Percentiles rank a stretch among this genome's conserved stretches.
Conservation (phyloP, 2,329 filamentous ascomycete genomes). For the Alternaria angustiovoidea region DNA sequence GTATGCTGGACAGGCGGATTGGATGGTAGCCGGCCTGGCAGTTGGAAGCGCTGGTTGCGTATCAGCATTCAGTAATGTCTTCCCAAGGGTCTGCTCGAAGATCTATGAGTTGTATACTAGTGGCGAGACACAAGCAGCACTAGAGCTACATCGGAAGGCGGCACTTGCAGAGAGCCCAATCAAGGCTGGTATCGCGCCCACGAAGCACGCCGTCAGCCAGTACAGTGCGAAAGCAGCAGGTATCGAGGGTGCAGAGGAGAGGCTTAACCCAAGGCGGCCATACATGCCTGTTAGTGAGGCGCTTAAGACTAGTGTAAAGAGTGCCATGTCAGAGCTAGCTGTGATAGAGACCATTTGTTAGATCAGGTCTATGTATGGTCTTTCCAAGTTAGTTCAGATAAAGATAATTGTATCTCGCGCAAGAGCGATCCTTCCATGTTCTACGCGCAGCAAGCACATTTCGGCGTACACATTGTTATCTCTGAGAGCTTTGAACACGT, state of each 20-base stretch:
- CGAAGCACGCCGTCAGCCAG: constrained; percentile 72
- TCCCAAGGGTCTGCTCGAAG: constrained; percentile 63
- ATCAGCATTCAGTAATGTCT: constrained; percentile 65
- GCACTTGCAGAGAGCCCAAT: constrained; percentile 71
- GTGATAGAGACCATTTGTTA: constrained; percentile 35
- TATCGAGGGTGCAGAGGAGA: constrained; percentile 48
- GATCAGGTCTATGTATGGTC: neutral
- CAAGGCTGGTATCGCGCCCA: constrained; percentile 71
- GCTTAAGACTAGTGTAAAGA: constrained; percentile 33
- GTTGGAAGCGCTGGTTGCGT: constrained; percentile 65
- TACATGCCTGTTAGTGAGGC: constrained; percentile 39
- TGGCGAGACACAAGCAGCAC: constrained; percentile 65
- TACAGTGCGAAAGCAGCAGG: constrained; percentile 68
- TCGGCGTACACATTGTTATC: neutral
- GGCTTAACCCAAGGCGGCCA: constrained; percentile 37
- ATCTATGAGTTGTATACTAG: constrained; percentile 69
- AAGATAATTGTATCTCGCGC: neutral
- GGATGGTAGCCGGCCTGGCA: constrained; percentile 65
- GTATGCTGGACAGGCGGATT: constrained; percentile 78
- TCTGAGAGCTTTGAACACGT: neutral
- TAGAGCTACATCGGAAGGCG: constrained; percentile 67
- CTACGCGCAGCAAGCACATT: neutral
- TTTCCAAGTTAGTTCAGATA: neutral
- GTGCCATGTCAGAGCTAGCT: constrained; percentile 34
- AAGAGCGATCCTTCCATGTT: neutral